Base-by-base conservation (phyloP, 495 filamentous ascomycete species). In the Penicilliopsis zonata region DNA sequence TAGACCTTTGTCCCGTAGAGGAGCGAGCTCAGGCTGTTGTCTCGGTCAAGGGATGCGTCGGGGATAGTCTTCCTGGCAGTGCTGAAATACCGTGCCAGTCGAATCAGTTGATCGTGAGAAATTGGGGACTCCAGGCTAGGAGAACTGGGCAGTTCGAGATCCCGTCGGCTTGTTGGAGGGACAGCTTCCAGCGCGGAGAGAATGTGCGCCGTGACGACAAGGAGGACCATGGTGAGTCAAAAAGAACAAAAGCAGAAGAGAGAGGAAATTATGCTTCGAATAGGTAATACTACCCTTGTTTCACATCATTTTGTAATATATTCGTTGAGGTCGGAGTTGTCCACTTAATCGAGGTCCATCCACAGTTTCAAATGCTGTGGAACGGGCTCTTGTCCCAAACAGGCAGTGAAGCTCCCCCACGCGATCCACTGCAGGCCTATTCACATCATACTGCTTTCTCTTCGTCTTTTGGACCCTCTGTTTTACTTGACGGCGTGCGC, bases 21-120 rank as follows among this genome's bases (percentile, higher is more conserved):
- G 9, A 94, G 64, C 12, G 49, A 41, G 40, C 83, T 76, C 9
- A 94, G 61, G 52, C 42, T 59, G 59, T 22, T 51, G 27, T 30
- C 42, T 10, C 15, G 18, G 29, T 8, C 21, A 15, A 12, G 9
- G 17, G 24, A 10, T 12, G 13, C 33, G 30, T 18, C 35, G 30
- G 17, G 10, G 30, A 28, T 45, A 36, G 36, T 42, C 33, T 12
- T 33, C 6, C n/a, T n/a, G 35, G 18, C 27, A 40, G 12, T 7
- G 45, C 39, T 27, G 49, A 86, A 59, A n/a, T 55, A 43, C 38
- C 59, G 72, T 30, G 78, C 74, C 3, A 92, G 46, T 17, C 70
- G 59, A 38, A 93, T 63, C n/a, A 93, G 53, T 36, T 92, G 78
- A 9, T 63, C 60, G 55, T 94, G 86, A 9, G 83, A 78, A 39